Evolutionary conservation across 345 rosid genomes (phyloP), one percentile per base, ranked within the genome.

Genomic region (Carallia brachiata): DNA sequence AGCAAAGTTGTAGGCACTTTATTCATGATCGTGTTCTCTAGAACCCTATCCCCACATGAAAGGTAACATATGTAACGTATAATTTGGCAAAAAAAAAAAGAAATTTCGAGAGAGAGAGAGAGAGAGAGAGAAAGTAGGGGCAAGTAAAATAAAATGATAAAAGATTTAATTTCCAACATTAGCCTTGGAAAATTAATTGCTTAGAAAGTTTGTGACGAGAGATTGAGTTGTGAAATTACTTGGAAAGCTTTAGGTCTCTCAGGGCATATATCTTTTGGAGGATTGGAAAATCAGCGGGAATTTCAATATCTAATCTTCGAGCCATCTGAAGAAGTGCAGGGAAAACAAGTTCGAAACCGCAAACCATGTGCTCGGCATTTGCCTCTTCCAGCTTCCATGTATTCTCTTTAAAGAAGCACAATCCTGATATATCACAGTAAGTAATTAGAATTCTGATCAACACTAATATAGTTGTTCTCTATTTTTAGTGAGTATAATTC

Each of bases 341-440:
- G 68, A 95, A 92, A 32, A 94, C 96, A 34, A 95, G 94, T 78
- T 95, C 99, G 27, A 95, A 95, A 9, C 99, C 99, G 4, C 92
- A 89, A 0, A 94, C 97, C 99, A 92, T 90, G 77, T 95, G 99
- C 71, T 86, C 94, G 18, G 82, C 75, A 54, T 81, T 76, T 74
- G 89, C 99, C 23, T 86, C 84, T 73, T 81, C 85, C 7, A 95
- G 83, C 83, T 86, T 90, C 56, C 74, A 77, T 1, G 90, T 64
- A 67, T 92, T 92, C n/a, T 81, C 85, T n/a, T 77, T 83, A 23
- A 90, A 85, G 81, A 90, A 95, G 4, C 10, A 2, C 71, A 92
- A 44, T 50, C 99, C 98, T 92, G 75, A 7, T 61, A 23, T 23
- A 32, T 32, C 4, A 32, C 34, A 32, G 34, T 32, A 32, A 32